Evolutionary conservation across 495 filamentous ascomycete genomes (phyloP), one percentile per base, ranked within the genome.

Genomic region (Penicillium angulare): DNA sequence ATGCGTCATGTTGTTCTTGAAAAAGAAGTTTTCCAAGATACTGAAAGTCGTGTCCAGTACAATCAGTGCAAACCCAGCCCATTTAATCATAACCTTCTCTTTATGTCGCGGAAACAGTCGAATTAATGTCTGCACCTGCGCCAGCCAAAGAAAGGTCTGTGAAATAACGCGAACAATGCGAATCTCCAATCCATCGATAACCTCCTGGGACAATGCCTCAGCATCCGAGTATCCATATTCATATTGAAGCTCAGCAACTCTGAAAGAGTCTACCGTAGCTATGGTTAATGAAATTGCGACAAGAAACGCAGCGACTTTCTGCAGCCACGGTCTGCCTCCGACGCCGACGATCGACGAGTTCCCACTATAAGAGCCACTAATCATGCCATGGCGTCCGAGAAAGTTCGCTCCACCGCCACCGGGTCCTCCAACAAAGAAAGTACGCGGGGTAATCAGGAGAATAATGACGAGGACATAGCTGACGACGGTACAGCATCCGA

Each of bases 81-180:
- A 98, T 71, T 97, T 97, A 72, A 98, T 98, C 61, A 97, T 87
- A 17, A 97, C 83, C 69, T 97, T 97, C 66, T 98, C 93, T 54
- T 95, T 90, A 60, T 97, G 91, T 21, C 93, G 87, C 15, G 95
- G 95, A 60, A 98, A 98, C 0, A 98, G 74, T 40, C 93, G 84
- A 61, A 98, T 96, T 40, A 98, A 73, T 0, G 93, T 98, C 66
- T 98, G 93, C 0, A 95, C 92, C 69, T 98, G 93, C 1, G 93
- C 93, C 46, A 97, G 83, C 93, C 93, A 98, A 9, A 98, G 79
- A 59, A 96, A 97, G 0, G 92, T 88, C 64, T 95, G 90, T 3
- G 90, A 96, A 43, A 98, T 88, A 50, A 97, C 82, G 51, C 90
- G 86, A 43, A 95, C 90, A 48, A 95, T 78, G 49, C 89, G 87